Percentiles rank a stretch among this genome's conserved stretches.
phyloP scores from a whole-genome alignment of 2,329 filamentous ascomycete genomes.

The Fusarium pseudonygamai region DNA sequence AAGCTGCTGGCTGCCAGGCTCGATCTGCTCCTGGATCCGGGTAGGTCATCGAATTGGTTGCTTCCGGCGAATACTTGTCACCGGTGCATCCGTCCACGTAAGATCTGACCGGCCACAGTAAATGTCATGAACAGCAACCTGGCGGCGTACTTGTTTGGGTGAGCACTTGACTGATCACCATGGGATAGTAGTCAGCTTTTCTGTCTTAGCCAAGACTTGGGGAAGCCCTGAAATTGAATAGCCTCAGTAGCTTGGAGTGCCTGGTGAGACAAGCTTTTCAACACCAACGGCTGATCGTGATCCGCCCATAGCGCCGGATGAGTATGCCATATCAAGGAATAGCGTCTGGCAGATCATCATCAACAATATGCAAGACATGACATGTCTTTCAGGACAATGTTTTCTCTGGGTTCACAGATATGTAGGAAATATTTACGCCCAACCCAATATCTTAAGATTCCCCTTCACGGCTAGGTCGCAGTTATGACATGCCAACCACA shows the following conservation, averaged over 20 bases:
- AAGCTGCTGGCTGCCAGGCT: background rate
- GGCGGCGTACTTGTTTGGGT: background rate
- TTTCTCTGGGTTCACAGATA: background rate
- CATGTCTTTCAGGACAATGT: background rate
- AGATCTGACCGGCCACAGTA: background rate
- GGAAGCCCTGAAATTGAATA: background rate
- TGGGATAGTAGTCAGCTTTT: background rate
- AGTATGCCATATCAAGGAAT: conserved; percentile 5
- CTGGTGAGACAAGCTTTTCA: background rate
- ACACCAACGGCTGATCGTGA: conserved; percentile 2
- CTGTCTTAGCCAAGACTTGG: background rate
- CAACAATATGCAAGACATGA: background rate
- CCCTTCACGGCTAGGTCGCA: background rate
- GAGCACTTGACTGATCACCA: background rate
- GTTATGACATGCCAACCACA: background rate
- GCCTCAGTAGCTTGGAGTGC: background rate
- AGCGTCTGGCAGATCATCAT: conserved; percentile 10
- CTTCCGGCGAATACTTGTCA: background rate
- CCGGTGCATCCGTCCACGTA: background rate
- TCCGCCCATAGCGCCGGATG: conserved; percentile 4
- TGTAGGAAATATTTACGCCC: background rate
- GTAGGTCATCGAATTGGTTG: background rate
- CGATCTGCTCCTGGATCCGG: background rate
- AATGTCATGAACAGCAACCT: background rate
- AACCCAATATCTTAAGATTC: background rate